These are phyloP conservation scores for Lotmaria passim DNA, from an alignment of 208 protist genomes.

Conservation along the genomic window DNA sequence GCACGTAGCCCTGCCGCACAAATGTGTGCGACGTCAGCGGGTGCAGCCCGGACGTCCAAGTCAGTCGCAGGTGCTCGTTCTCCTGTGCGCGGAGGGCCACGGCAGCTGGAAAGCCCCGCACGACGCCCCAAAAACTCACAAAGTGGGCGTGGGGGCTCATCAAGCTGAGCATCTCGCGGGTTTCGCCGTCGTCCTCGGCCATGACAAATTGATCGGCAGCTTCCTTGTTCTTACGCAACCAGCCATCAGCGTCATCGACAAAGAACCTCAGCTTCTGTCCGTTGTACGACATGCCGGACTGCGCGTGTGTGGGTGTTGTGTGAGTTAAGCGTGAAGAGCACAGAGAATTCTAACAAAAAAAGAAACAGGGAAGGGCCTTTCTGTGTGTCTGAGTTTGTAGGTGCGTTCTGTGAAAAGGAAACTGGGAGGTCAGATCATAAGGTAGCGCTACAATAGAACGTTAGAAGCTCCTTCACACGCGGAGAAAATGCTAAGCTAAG, in stretches of 20 bases:
- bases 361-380: neutral
- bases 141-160: constrained; percentile 59
- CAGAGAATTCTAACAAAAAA: too few relatives aligned
- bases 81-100: constrained; percentile 61
- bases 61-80: constrained; percentile 54
- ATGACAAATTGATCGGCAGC: constrained; percentile 67
- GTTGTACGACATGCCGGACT: constrained; percentile 74
- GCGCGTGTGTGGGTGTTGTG: neutral
- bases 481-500: too few relatives aligned
- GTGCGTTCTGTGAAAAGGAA: too few relatives aligned
- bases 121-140: constrained; percentile 82
- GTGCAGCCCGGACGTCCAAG: constrained; percentile 57
- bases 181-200: constrained; percentile 77
- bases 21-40: constrained; percentile 78
- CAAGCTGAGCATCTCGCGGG: constrained; percentile 54
- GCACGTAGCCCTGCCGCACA: constrained; percentile 69
- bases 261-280: constrained; percentile 75
- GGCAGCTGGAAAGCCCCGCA: constrained; percentile 58
- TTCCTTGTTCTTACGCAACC: constrained; percentile 49
- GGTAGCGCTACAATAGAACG: too few relatives aligned
- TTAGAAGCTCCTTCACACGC: too few relatives aligned
- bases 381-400: too few relatives aligned
- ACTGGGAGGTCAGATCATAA: too few relatives aligned
- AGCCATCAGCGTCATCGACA: constrained; percentile 73
- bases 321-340: constrained; percentile 4